Evolutionary conservation across 1,284 basidiomycete genomes (phyloP).

Genomic region (Neonothopanus nambi): DNA sequence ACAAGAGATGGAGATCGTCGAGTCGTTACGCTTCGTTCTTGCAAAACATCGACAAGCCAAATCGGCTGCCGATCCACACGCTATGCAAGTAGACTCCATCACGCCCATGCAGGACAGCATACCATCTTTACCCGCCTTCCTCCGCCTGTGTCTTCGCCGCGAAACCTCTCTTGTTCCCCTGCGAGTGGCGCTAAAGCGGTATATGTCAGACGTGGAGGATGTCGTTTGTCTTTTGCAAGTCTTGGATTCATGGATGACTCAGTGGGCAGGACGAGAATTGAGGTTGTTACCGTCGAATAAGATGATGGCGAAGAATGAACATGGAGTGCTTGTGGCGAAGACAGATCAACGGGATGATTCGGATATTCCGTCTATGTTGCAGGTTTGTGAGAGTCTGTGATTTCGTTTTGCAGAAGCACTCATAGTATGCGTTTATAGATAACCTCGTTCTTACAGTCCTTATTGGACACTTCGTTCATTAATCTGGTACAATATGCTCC

Average conservation of each 20-base stretch:
- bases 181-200: conserved; percentile 54
- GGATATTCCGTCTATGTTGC: conserved; percentile 48
- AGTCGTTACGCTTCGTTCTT: conserved; percentile 47
- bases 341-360: conserved; percentile 28
- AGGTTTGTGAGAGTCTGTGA: conserved; percentile 39
- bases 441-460: conserved; percentile 50
- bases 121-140: conserved; percentile 50
- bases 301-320: conserved; percentile 36
- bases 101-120: conserved; percentile 21
- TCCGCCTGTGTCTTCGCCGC: conserved; percentile 53
- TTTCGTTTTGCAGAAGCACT: no score
- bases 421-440: background rate
- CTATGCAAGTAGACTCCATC: conserved; percentile 59
- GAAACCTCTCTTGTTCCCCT: conserved; percentile 51
- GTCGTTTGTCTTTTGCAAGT: conserved; percentile 50
- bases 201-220: conserved; percentile 55
- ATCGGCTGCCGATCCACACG: conserved; percentile 21
- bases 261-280: conserved; percentile 33
- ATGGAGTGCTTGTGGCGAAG: conserved; percentile 41
- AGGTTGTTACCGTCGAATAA: conserved; percentile 38
- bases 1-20: conserved; percentile 59
- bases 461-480: conserved; percentile 71
- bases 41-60: conserved; percentile 23
- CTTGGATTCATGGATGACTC: conserved; percentile 55
- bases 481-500: conserved; percentile 59